Evolutionary conservation across 2,329 filamentous ascomycete species (phyloP).

Genomic region (Shiraia sp.): DNA sequence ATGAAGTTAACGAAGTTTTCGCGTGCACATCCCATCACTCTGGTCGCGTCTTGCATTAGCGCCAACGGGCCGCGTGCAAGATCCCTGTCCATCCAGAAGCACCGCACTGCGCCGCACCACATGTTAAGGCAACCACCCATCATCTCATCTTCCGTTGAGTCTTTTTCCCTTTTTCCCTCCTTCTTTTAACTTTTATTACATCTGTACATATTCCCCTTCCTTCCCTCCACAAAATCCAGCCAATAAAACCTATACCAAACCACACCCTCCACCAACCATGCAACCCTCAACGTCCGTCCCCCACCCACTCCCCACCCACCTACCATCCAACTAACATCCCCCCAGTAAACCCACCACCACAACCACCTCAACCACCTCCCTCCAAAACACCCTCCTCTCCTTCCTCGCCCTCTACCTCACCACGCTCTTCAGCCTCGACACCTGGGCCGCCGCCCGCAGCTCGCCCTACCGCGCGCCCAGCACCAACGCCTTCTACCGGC

Average conservation of each 20-base stretch:
- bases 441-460: conserved; percentile 38
- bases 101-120: too few relatives aligned
- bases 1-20: too few relatives aligned
- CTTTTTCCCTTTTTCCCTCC: too few relatives aligned
- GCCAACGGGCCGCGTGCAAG: conserved; percentile 4
- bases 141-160: background rate
- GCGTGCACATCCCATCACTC: background rate
- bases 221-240: too few relatives aligned
- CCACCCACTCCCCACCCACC: background rate
- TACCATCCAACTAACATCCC: conserved; percentile 7
- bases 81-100: conserved; percentile 11
- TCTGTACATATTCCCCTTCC: too few relatives aligned
- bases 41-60: conserved; percentile 20
- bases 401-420: conserved; percentile 46
- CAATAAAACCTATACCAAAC: too few relatives aligned
- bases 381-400: conserved; percentile 25
- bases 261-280: conserved; percentile 6
- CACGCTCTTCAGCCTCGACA: conserved; percentile 45
- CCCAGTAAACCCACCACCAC: conserved; percentile 3
- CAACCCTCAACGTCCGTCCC: conserved; percentile 3
- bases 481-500: conserved; percentile 26
- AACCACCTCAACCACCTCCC: conserved; percentile 9
- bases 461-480: conserved; percentile 36
- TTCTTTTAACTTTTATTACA: too few relatives aligned
- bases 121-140: conserved; percentile 8